Evolutionary conservation across 768 basidiomycete genomes (phyloP), one percentile per base, ranked within the genome.

Genomic region (Xerocomus brunneocitrinus): DNA sequence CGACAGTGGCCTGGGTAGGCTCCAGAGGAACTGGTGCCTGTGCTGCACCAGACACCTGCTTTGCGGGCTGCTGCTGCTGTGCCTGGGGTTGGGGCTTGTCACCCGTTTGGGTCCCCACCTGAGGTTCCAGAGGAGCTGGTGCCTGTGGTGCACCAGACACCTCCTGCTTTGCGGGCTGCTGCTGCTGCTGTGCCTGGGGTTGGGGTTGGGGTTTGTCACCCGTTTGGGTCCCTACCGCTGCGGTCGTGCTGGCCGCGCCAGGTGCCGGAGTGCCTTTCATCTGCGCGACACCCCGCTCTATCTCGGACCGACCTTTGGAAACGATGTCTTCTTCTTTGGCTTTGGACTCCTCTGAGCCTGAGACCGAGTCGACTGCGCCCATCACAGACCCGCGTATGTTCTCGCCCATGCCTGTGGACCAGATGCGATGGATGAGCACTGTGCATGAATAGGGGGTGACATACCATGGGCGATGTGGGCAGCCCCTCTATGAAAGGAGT

Each of bases 301-400:
- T 60, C 55, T 81, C 77, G 30, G 66, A 31, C 19, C 72, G 67
- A 1, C 79, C 79, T 41, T 70, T 62, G 5, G 60, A 41, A 0
- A 65, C 68, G 6, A 76, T 67, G 3, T 73, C 72, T 4, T 73
- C 72, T 6, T 79, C 65, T 14, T 63, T 66, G 6, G 59, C 53
- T 5, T 61, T 63, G 0, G 63, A 62, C 12, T 65, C 58, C 5
- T 65, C 62, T 2, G 60, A 47, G 27, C 57, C 57, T 2, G 68
- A 58, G 9, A 71, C 35, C 1, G 66, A 64, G 50, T 79, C 77
- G 9, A 77, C 55, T 3, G 72, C 71, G 10, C 73, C 72, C 43
- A 79, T 59, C 8, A 70, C 53, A 0, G 76, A 71, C 7, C 79
- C 79, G 25, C 77, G 73, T 5, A 79, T 52, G 40, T 66, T 73